Conservation (phyloP, 2,329 filamentous ascomycete species). For the Gaeumannomyces tritici region DNA sequence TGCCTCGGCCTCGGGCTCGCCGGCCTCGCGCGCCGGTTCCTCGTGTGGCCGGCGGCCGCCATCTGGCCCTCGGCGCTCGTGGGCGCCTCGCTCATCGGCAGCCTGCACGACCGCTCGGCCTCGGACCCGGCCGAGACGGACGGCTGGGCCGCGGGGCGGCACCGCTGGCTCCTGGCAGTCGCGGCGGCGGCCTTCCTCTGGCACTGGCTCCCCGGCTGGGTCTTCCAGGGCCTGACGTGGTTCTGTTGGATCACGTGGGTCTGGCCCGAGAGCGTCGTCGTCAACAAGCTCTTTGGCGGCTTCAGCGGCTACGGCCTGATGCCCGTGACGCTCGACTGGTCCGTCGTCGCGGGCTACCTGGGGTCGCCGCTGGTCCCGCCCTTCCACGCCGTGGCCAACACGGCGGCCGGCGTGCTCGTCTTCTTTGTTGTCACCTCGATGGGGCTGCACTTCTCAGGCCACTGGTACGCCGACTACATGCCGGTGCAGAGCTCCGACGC, state of each 20-base stretch:
- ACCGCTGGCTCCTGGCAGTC: constrained; percentile 51
- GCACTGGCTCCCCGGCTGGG: constrained; percentile 47
- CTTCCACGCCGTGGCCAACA: constrained; percentile 48
- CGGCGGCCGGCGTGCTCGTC: constrained; percentile 39
- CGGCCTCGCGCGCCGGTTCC: constrained; percentile 47
- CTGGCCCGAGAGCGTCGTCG: constrained; percentile 31
- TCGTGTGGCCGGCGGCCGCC: constrained; percentile 53
- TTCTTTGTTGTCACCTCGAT: constrained; percentile 49
- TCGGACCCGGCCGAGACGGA: constrained; percentile 16
- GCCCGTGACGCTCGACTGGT: constrained; percentile 28
- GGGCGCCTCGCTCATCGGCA: constrained; percentile 53
- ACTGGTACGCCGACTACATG: constrained; percentile 49
- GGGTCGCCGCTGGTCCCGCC: constrained; percentile 39
- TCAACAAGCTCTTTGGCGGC: constrained; percentile 38
- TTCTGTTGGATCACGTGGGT: constrained; percentile 37
- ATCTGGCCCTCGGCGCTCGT: constrained; percentile 54
- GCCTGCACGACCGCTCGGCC: constrained; percentile 48
- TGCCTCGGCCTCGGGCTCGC: constrained; percentile 56
- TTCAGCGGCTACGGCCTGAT: constrained; percentile 24
- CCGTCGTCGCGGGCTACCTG: constrained; percentile 36
- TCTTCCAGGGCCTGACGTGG: constrained; percentile 38
- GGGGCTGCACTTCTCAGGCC: constrained; percentile 47
- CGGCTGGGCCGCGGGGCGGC: constrained; percentile 56
- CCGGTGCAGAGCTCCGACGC: constrained; percentile 51
- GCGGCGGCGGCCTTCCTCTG: constrained; percentile 41